These are phyloP conservation scores for Polysphondylium violaceum DNA, from an alignment of 78 protist genomes.

Conservation along the genomic window DNA sequence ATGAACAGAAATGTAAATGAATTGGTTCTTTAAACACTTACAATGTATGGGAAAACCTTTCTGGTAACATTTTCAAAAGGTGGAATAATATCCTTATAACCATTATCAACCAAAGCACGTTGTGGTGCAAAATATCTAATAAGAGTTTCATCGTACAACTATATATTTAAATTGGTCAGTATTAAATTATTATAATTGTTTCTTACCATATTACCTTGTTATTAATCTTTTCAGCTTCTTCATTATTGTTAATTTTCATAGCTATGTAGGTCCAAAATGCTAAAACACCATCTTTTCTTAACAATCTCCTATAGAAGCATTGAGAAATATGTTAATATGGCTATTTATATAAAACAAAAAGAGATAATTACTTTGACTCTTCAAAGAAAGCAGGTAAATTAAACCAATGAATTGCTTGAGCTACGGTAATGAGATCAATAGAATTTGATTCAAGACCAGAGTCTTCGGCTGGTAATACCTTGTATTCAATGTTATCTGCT, in stretches of 20 bases:
- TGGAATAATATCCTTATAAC: slow-evolving; percentile 48
- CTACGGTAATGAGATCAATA: slow-evolving; percentile 49
- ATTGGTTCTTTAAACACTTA: neutral
- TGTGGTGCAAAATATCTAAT: slow-evolving; percentile 7
- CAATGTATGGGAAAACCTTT: neutral
- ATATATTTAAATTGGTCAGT: neutral
- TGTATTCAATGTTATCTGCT: slow-evolving; percentile 22
- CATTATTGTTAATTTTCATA: neutral
- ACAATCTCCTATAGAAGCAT: slow-evolving; percentile 1
- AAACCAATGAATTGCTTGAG: slow-evolving; percentile 66
- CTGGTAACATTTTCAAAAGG: slow-evolving; percentile 27
- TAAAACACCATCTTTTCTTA: slow-evolving; percentile 5
- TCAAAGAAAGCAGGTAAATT: slow-evolving; percentile 24
- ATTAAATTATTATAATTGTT: neutral
- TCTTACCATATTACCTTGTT: neutral
- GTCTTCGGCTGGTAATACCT: neutral
- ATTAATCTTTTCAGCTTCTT: slow-evolving; percentile 9
- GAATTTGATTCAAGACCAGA: neutral
- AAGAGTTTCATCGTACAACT: neutral
- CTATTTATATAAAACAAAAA: neutral
- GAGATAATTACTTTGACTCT: neutral
- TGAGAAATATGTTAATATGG: neutral
- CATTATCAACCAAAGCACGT: neutral
- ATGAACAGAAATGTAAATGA: no score
- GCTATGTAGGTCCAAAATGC: slow-evolving; percentile 11